A percentile compares a stretch with the other conserved stretches of the same genome.
phyloP scores from a whole-genome alignment of 2,329 filamentous ascomycete species.

The Colletotrichum tofieldiae region DNA sequence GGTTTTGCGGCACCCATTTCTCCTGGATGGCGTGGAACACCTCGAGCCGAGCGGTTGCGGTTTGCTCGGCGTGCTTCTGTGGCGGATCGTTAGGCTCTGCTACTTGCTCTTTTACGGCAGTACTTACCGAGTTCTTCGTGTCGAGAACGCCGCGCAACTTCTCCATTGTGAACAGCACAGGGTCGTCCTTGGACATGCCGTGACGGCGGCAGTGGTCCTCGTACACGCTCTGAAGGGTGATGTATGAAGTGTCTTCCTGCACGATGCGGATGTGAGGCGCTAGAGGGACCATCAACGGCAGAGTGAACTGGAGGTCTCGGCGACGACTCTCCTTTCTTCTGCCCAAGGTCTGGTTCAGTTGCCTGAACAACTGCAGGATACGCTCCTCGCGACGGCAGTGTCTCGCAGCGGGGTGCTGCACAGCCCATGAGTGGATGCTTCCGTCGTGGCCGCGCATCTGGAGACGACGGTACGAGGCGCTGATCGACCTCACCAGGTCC shows the following conservation, averaged over 20 bases:
- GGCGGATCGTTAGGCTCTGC: slow-evolving; percentile 44
- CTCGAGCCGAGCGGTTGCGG: slow-evolving; percentile 83
- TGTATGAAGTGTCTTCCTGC: slow-evolving; percentile 94
- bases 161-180: slow-evolving; percentile 94
- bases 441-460: slow-evolving; percentile 98
- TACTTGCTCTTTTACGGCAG: slow-evolving; percentile 4
- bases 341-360: slow-evolving; percentile 92
- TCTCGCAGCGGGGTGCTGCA: slow-evolving; percentile 94
- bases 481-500: slow-evolving; percentile 91
- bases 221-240: slow-evolving; percentile 94
- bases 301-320: slow-evolving; percentile 94
- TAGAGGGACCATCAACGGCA: slow-evolving; percentile 95
- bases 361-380: slow-evolving; percentile 95
- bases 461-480: slow-evolving; percentile 90
- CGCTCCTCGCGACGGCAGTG: slow-evolving; percentile 95
- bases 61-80: slow-evolving; percentile 79
- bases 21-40: slow-evolving; percentile 96
- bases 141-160: slow-evolving; percentile 86
- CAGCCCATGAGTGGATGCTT: slow-evolving; percentile 95
- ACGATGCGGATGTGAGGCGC: slow-evolving; percentile 96
- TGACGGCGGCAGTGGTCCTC: slow-evolving; percentile 95
- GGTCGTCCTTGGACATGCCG: slow-evolving; percentile 93
- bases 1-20: slow-evolving; percentile 87
- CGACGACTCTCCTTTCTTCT: slow-evolving; percentile 96
- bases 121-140: slow-evolving; percentile 73